A percentile compares a stretch with the other conserved stretches of the same genome.
These are phyloP conservation scores for Symmetrospora coprosmae DNA, from an alignment of 768 basidiomycete genomes.

Conservation along the genomic window DNA sequence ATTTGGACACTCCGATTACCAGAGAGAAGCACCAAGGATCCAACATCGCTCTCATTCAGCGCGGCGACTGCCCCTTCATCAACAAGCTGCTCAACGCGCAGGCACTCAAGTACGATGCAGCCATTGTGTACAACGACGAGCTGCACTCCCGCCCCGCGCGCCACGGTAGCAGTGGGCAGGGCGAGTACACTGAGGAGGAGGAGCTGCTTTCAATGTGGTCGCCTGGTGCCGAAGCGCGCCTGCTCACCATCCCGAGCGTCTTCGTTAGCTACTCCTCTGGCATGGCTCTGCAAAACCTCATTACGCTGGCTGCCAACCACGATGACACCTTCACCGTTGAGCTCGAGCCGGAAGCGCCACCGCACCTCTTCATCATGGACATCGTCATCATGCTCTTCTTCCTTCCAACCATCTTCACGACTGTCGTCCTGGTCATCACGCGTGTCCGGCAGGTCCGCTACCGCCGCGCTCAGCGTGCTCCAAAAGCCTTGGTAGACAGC, in stretches of 20 bases:
- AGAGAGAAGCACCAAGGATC: background rate
- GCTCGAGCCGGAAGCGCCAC: constrained; percentile 1
- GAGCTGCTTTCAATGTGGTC: constrained; percentile 20
- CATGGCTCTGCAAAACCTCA: background rate
- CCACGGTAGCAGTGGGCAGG: background rate
- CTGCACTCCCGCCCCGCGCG: constrained; percentile 2
- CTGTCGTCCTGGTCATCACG: background rate
- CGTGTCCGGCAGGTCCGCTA: constrained; percentile 4
- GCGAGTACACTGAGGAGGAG: background rate
- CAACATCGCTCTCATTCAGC: constrained; percentile 13
- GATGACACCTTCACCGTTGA: background rate
- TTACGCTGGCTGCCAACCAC: background rate
- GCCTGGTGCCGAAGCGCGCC: background rate
- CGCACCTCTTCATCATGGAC: constrained; percentile 22
- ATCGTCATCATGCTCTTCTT: constrained; percentile 20
- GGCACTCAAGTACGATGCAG: constrained; percentile 2
- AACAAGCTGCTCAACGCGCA: constrained; percentile 14
- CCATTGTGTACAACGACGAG: constrained; percentile 5
- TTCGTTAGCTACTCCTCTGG: constrained; percentile 9
- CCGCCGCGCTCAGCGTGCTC: background rate
- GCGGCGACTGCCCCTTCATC: constrained; percentile 12
- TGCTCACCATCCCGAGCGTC: background rate
- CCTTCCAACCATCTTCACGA: constrained; percentile 20
- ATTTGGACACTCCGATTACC: too few relatives aligned
- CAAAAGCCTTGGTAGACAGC: constrained; percentile 9